A percentile compares a stretch with the other conserved stretches of the same genome.
These are phyloP conservation scores for Scenedesmus sp. DNA, from an alignment of 163 green algal species.

Conservation along the genomic window DNA sequence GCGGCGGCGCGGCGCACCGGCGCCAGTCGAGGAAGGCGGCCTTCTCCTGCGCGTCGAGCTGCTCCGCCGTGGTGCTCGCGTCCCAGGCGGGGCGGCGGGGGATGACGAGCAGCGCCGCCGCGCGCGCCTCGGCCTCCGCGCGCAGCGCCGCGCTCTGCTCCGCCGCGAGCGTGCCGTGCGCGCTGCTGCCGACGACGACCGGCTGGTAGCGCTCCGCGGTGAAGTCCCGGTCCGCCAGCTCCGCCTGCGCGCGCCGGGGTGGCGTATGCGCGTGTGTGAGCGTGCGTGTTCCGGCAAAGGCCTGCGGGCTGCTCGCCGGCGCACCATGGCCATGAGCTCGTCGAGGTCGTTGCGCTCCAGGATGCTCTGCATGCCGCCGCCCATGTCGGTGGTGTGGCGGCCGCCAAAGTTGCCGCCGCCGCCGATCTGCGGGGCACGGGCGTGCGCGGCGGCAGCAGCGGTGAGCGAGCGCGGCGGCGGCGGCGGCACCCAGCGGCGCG, in stretches of 20 bases:
- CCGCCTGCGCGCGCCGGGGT: conserved; percentile 62
- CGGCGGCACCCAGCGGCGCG: background rate
- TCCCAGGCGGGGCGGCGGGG: conserved; percentile 79
- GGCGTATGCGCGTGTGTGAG: background rate
- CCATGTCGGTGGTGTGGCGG: conserved; percentile 76
- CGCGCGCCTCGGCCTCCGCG: conserved; percentile 60
- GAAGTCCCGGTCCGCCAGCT: conserved; percentile 92
- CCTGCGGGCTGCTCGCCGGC: background rate
- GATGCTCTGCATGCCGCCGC: conserved; percentile 78
- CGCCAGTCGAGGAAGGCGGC: conserved; percentile 91
- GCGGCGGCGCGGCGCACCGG: conserved; percentile 72
- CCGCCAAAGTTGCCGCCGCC: conserved; percentile 29
- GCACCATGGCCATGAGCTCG: conserved; percentile 95
- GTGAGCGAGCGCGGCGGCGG: background rate
- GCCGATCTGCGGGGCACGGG: conserved; percentile 5
- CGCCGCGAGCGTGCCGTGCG: conserved; percentile 31
- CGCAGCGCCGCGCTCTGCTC: conserved; percentile 60
- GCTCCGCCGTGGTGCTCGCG: conserved; percentile 66
- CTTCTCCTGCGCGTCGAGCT: conserved; percentile 78
- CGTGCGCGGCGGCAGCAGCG: too few species aligned
- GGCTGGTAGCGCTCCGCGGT: conserved; percentile 79
- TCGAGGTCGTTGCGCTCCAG: conserved; percentile 92
- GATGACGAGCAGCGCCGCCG: conserved; percentile 55
- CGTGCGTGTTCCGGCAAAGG: too few species aligned
- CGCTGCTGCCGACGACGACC: conserved; percentile 67